Evolutionary conservation across 805 yeast genomes (phyloP).

Genomic region (Komagataella kurtzmanii): DNA sequence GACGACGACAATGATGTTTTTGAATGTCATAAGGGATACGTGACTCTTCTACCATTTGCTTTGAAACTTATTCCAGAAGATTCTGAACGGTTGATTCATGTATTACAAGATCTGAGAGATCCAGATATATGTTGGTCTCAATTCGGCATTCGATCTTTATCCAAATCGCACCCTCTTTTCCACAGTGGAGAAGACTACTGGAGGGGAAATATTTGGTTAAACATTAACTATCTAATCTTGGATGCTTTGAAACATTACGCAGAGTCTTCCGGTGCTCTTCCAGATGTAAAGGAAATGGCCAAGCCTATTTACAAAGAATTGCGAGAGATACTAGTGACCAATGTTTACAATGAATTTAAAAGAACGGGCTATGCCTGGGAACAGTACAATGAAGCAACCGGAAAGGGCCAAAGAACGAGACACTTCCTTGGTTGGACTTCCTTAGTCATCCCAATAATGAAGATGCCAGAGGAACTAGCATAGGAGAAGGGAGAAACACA

Average conservation of each 20-base stretch:
- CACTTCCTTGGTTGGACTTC: conserved; percentile 95
- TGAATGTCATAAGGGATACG: conserved; percentile 86
- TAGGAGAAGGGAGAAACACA: neutral
- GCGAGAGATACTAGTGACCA: conserved; percentile 54
- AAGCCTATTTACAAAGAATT: conserved; percentile 40
- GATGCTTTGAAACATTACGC: conserved; percentile 55
- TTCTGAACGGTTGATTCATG: conserved; percentile 30
- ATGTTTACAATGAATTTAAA: conserved; percentile 57
- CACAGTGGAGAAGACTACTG: conserved; percentile 85
- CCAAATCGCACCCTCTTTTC: conserved; percentile 50
- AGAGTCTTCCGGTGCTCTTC: conserved; percentile 14
- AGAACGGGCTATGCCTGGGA: conserved; percentile 82
- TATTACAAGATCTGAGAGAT: conserved; percentile 49
- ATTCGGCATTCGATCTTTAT: conserved; percentile 72
- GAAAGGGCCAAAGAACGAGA: conserved; percentile 68
- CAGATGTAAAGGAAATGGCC: conserved; percentile 23
- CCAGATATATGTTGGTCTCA: conserved; percentile 66
- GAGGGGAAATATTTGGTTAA: conserved; percentile 92
- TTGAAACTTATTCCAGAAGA: conserved; percentile 45
- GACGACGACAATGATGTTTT: conserved; percentile 50
- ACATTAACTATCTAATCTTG: conserved; percentile 73
- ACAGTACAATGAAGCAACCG: conserved; percentile 70
- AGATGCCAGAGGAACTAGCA: conserved; percentile 44
- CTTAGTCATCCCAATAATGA: conserved; percentile 66
- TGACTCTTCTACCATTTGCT: conserved; percentile 75